Conservation (phyloP, 768 basidiomycete species). For the Termitomyces sp. region DNA sequence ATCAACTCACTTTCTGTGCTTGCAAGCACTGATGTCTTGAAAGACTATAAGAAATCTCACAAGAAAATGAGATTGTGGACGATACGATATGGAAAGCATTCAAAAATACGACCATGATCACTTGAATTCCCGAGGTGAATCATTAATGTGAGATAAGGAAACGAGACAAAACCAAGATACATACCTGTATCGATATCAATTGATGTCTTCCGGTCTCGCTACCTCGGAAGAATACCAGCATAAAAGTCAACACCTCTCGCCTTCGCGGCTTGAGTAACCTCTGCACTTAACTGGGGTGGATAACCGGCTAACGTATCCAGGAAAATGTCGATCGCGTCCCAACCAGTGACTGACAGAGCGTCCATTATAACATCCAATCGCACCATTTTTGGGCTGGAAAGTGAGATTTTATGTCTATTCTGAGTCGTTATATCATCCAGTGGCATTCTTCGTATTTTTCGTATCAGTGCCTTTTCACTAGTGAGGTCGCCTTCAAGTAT, state of each 20-base stretch:
- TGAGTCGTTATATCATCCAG: neutral
- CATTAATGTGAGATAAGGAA: neutral
- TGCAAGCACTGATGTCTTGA: neutral
- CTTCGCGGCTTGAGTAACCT: neutral
- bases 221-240: neutral
- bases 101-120: neutral
- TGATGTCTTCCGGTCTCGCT: neutral
- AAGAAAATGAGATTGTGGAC: neutral
- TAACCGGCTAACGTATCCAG: neutral
- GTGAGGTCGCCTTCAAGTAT: neutral
- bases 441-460: neutral
- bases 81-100: neutral
- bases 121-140: neutral
- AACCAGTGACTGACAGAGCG: slow-evolving; percentile 2
- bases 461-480: neutral
- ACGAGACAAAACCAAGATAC: neutral
- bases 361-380: neutral
- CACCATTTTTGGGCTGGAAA: neutral
- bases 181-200: neutral
- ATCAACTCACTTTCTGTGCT: neutral
- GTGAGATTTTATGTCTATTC: neutral
- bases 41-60: neutral
- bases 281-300: neutral
- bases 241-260: slow-evolving; percentile 2
- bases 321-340: slow-evolving; percentile 1